Base-by-base conservation (phyloP, 768 basidiomycete species). In the Scleroderma citrinum region DNA sequence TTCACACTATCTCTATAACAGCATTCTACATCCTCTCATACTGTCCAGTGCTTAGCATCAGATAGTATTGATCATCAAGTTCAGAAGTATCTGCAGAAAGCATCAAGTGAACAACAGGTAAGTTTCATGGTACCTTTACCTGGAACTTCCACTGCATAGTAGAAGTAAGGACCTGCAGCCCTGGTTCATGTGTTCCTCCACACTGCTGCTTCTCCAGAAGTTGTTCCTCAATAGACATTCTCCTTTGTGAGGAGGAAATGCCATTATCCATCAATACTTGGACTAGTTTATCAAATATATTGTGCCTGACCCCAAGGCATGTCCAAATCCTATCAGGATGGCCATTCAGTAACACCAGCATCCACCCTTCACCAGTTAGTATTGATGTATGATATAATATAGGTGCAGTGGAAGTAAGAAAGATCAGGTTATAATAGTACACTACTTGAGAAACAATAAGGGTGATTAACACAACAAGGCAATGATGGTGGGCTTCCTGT, bases 341-440 rank as follows among this genome's bases (percentile, higher is more conserved):
- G 6, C 63, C 60, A 40, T 44, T 7, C 3, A 60, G 44, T 0
- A 65, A 50, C 32, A 64, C 57, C 3, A 44, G 24, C 4, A 65
- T 50, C 57, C 60, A 65, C 3, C 23, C 52, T 36, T 56, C 34
- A 20, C 64, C 59, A 2, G 53, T 53, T 7, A 65, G 53, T 21
- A 51, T 47, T 24, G 61, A 64, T 5, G 56, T 63, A 19, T 63
- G 60, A 36, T 64, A 60, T 2, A 44, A 41, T 1, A 44, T 35
- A 4, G 10, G 17, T 47, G 31, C 46, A 21, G 19, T 6, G 12
- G 12, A 3, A 12, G 46, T 32, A 24, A 14, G 29, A 29, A 47
- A 47, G 11, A 37, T 12, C 7, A 37, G 20, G 17, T 47, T 13
- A 39, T 21, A 39, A 21, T 11, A 20, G 37, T 8, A 39, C 21